These are phyloP conservation scores for Fusarium tuaranense DNA, from an alignment of 2,329 filamentous ascomycete species.

Conservation along the genomic window DNA sequence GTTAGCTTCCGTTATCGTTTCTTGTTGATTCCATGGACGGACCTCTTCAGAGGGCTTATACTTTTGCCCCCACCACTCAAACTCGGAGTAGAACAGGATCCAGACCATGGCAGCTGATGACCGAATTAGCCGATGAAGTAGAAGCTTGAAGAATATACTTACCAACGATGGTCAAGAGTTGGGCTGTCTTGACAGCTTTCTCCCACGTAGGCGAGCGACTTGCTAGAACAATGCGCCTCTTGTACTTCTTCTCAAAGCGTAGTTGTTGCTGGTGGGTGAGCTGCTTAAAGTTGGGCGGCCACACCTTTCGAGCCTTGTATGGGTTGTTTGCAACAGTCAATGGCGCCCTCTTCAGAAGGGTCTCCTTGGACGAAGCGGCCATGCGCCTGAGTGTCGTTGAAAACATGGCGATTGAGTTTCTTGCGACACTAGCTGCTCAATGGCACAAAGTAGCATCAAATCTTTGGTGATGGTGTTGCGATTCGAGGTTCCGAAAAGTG, in stretches of 20 bases:
- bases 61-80: slow-evolving; percentile 57
- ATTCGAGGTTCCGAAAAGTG: slow-evolving; percentile 28
- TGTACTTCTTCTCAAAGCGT: slow-evolving; percentile 82
- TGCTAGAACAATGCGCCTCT: slow-evolving; percentile 73
- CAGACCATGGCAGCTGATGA: slow-evolving; percentile 51
- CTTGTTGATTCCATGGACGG: background rate
- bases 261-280: slow-evolving; percentile 80
- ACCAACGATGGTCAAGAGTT: slow-evolving; percentile 71
- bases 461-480: slow-evolving; percentile 13
- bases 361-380: slow-evolving; percentile 47
- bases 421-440: slow-evolving; percentile 17
- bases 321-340: slow-evolving; percentile 63
- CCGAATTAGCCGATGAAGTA: slow-evolving; percentile 20
- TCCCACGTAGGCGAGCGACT: slow-evolving; percentile 73
- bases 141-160: slow-evolving; percentile 18
- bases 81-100: slow-evolving; percentile 57
- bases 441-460: slow-evolving; percentile 18
- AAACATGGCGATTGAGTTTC: slow-evolving; percentile 46
- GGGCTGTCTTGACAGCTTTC: slow-evolving; percentile 73
- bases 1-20: slow-evolving; percentile 16
- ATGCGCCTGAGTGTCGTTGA: slow-evolving; percentile 50
- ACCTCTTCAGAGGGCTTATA: slow-evolving; percentile 59
- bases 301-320: slow-evolving; percentile 76
- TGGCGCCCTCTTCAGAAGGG: slow-evolving; percentile 43
- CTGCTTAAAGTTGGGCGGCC: slow-evolving; percentile 81